Percentiles rank a stretch among this genome's conserved stretches.
These are phyloP conservation scores for Mycena epipterygia DNA, from an alignment of 768 basidiomycete species.

Conservation along the genomic window DNA sequence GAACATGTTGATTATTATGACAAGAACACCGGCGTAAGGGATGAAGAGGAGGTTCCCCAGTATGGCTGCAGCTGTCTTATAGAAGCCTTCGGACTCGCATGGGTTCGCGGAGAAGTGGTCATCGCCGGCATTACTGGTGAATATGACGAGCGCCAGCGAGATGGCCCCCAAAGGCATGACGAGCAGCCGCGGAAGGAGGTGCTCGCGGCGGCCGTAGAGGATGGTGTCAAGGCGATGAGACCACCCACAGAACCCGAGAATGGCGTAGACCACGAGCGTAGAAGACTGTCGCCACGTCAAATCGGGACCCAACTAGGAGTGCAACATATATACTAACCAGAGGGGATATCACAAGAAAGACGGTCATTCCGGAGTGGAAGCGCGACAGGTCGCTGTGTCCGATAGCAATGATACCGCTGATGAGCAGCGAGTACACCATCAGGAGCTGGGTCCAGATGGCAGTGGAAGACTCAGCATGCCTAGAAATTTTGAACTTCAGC, in stretches of 20 bases:
- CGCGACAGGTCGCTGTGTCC: background rate
- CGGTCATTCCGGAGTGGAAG: conserved; percentile 16
- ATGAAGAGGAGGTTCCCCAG: conserved; percentile 8
- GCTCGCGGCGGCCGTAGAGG: conserved; percentile 4
- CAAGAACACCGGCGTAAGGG: background rate
- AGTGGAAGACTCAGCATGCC: conserved; percentile 6
- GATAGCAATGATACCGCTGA: conserved; percentile 16
- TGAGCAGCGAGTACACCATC: conserved; percentile 25
- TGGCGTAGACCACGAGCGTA: conserved; percentile 7
- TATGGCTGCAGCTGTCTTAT: background rate
- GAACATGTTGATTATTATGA: background rate
- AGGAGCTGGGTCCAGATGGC: conserved; percentile 23
- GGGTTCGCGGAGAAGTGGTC: background rate
- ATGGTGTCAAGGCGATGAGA: conserved; percentile 5
- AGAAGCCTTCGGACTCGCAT: background rate
- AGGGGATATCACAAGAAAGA: conserved; percentile 23
- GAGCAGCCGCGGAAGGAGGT: conserved; percentile 14
- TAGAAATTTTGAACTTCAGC: no score
- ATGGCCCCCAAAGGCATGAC: background rate
- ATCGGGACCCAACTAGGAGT: no score
- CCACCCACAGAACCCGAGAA: conserved; percentile 18
- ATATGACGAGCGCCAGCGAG: conserved; percentile 2
- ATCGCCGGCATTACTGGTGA: background rate
- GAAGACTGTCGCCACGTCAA: background rate
- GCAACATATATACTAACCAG: background rate